A percentile compares a stretch with the other conserved stretches of the same genome.
These are phyloP conservation scores for Cryphonectria carpinicola DNA, from an alignment of 2,329 filamentous ascomycete species.

Conservation along the genomic window DNA sequence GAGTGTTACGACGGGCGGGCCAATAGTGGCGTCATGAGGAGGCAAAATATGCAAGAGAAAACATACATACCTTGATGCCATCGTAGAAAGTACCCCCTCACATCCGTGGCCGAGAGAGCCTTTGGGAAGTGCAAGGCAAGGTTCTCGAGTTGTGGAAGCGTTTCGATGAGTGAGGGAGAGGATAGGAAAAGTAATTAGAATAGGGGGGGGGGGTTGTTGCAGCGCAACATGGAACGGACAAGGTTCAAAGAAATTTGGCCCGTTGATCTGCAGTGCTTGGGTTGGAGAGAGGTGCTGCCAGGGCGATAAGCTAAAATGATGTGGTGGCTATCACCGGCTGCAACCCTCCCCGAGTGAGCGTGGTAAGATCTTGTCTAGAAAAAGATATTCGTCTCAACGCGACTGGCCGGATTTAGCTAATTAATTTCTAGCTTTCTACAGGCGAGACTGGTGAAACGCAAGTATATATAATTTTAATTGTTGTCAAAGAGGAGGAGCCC, in stretches of 20 bases:
- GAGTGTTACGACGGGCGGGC: neutral
- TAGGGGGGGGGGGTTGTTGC: constrained; percentile 6
- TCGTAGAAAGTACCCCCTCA: constrained; percentile 21
- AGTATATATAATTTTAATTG: neutral
- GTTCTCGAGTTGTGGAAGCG: neutral
- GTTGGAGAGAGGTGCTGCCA: neutral
- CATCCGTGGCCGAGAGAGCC: constrained; percentile 17
- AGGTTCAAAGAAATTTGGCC: constrained; percentile 16
- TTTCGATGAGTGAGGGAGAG: neutral
- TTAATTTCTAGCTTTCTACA: neutral
- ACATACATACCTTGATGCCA: constrained; percentile 36
- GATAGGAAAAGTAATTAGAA: neutral
- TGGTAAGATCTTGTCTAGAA: neutral
- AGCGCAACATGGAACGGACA: constrained; percentile 4
- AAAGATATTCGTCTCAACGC: constrained; percentile 10
- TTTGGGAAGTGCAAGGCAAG: neutral
- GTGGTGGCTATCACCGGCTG: constrained; percentile 9
- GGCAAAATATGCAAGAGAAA: neutral
- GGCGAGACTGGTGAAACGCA: neutral
- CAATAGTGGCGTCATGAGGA: neutral
- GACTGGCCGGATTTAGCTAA: constrained; percentile 4
- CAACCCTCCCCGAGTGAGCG: neutral
- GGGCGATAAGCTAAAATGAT: constrained; percentile 9
- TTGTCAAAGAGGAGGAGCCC: neutral
- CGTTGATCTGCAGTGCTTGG: constrained; percentile 2